Base-by-base conservation (phyloP, 2,329 filamentous ascomycete species). In the Basipetospora chlamydospora region DNA sequence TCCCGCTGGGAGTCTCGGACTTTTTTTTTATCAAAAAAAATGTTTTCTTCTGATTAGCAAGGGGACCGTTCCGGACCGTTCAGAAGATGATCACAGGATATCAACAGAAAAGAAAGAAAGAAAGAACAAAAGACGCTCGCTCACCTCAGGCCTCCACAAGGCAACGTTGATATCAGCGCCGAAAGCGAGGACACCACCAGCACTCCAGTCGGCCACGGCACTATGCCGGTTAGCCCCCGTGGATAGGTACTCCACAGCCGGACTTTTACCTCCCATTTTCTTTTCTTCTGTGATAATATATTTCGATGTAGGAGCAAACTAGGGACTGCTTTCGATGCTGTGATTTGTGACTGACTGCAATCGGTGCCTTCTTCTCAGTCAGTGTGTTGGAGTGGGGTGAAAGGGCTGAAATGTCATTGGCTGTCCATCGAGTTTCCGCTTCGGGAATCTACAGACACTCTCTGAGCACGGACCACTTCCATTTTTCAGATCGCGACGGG, bases 211-310 rank as follows among this genome's bases (percentile, higher is more conserved):
- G 20, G 88, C 87, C 20, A 85, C 82, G 12, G 80, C 77, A 13
- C 88, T 81, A 49, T 96, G 84, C 48, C 88, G 72, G 57, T 96
- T 98, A 32, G 85, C 88, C 42, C 90, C 90, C 43, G 79, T 76
- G 32, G 84, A 78, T 46, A 90, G 55, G 46, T 76, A 74, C 43
- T 65, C 58, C 44, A 61, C 51, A 20, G 55, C 56, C 20, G 64
- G 48, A 28, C 45, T 46, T 26, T 45, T 44, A 31, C 41, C 41
- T 39, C 46, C 46, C 53, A 56, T 56, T 35, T 31, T 30, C 12
- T n/a, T 18, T 31, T 30, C 18, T 31, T 12, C 7, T 18, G n/a
- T n/a, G n/a, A n/a, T n/a, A n/a, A n/a, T n/a, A n/a, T n/a, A n/a
- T n/a, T n/a, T n/a, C n/a, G n/a, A n/a, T n/a, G n/a, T n/a, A n/a